phyloP scores from a whole-genome alignment of 73 alveolate species.

The Urostyla sp. region DNA sequence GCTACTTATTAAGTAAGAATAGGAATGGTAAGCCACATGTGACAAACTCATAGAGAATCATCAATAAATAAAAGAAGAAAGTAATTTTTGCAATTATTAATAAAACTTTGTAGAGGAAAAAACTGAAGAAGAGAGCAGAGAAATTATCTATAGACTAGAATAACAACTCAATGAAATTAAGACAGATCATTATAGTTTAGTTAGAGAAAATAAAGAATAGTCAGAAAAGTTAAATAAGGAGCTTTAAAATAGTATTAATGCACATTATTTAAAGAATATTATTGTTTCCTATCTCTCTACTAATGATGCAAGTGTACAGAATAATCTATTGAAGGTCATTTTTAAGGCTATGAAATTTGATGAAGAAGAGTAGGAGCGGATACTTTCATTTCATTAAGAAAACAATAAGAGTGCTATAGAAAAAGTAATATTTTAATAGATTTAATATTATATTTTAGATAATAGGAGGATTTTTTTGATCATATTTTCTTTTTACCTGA shows the following conservation, averaged over 20 bases:
- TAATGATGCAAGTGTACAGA: conserved; percentile 31
- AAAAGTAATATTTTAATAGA: not conserved
- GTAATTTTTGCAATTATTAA: not conserved
- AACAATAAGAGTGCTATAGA: conserved; percentile 19
- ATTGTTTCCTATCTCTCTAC: conserved; percentile 33
- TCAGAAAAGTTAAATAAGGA: conserved; percentile 35
- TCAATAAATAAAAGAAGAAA: conserved; percentile 9
- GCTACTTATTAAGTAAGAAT: not conserved
- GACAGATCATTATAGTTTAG: conserved; percentile 24
- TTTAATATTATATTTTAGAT: not conserved
- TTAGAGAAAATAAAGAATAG: conserved; percentile 34
- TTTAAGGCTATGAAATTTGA: conserved; percentile 25
- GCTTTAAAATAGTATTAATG: conserved; percentile 26
- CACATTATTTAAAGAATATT: conserved; percentile 12
- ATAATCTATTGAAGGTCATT: conserved; percentile 28
- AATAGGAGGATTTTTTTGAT: conserved; percentile 36
- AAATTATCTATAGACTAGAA: conserved; percentile 18
- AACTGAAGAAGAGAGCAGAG: not conserved
- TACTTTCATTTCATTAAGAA: not conserved
- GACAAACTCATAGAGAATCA: conserved; percentile 46
- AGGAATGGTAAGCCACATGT: conserved; percentile 53
- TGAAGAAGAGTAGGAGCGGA: conserved; percentile 31
- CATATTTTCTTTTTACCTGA: not conserved
- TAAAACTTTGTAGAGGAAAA: conserved; percentile 21
- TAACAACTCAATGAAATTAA: conserved; percentile 27